phyloP scores from a whole-genome alignment of 148 eudicot genomes.

The Nepenthes gracilis region DNA sequence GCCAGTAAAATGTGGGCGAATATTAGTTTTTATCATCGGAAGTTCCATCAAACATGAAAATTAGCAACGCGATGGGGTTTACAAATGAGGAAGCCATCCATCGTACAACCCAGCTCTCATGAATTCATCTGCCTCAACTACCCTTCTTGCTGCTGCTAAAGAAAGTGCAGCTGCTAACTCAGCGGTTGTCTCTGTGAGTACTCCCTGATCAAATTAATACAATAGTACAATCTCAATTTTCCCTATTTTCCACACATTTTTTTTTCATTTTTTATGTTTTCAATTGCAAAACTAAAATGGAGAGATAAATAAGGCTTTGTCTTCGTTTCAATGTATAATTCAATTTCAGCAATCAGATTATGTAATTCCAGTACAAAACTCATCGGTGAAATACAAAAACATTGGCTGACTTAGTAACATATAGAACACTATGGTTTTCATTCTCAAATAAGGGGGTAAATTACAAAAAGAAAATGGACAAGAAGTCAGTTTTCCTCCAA shows the following conservation, averaged over 20 bases:
- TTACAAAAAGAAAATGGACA: too few species aligned
- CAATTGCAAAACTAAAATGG: too few species aligned
- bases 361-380: too few species aligned
- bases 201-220: slow-evolving; percentile 46
- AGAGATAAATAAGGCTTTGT: too few species aligned
- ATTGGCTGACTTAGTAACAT: too few species aligned
- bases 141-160: slow-evolving; percentile 83
- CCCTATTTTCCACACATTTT: neutral
- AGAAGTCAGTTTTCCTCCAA: too few species aligned
- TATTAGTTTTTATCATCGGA: neutral
- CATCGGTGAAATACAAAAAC: too few species aligned
- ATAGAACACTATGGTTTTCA: too few species aligned
- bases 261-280: neutral
- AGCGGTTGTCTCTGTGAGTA: slow-evolving; percentile 96
- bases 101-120: slow-evolving; percentile 95
- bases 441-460: too few species aligned
- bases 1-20: slow-evolving; percentile 2
- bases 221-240: neutral
- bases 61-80: slow-evolving; percentile 7
- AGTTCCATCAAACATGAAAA: neutral
- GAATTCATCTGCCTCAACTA: slow-evolving; percentile 96
- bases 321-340: too few species aligned
- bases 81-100: slow-evolving; percentile 99
- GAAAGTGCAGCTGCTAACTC: slow-evolving; percentile 96
- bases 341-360: too few species aligned